Evolutionary conservation across 1,139 yeast genomes (phyloP).

Genomic region (Protomyces lactucae-debilis): DNA sequence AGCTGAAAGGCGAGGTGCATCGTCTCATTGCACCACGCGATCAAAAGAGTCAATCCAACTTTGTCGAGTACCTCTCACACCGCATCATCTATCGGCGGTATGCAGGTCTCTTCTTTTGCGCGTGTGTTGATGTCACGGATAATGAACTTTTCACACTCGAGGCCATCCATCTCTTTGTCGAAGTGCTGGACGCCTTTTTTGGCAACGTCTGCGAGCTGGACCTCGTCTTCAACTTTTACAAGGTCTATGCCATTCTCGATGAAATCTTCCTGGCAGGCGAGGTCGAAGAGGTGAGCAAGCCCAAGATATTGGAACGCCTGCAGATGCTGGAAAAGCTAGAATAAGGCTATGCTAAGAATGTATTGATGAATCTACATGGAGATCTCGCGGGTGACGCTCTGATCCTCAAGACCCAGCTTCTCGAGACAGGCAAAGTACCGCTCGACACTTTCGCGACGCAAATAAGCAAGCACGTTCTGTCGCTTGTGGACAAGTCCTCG

Average conservation of each 20-base stretch:
- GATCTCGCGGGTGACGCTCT: conserved; percentile 48
- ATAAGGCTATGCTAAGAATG: conserved; percentile 15
- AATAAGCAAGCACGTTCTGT: conserved; percentile 72
- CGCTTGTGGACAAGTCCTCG: conserved; percentile 83
- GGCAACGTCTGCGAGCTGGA: conserved; percentile 93
- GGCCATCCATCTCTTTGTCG: conserved; percentile 82
- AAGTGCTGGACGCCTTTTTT: conserved; percentile 78
- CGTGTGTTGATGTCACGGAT: conserved; percentile 69
- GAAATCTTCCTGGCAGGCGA: conserved; percentile 78
- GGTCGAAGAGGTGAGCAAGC: conserved; percentile 65
- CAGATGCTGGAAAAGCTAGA: conserved; percentile 42
- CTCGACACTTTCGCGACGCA: conserved; percentile 72
- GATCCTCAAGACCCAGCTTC: conserved; percentile 81
- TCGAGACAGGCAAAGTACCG: conserved; percentile 80
- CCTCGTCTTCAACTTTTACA: conserved; percentile 73
- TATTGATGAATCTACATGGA: conserved; percentile 12
- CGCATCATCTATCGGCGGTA: conserved; percentile 82
- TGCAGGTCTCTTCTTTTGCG: conserved; percentile 83
- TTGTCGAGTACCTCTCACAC: conserved; percentile 63
- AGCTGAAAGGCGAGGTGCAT: conserved; percentile 63
- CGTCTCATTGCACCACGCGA: conserved; percentile 76
- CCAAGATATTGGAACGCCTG: conserved; percentile 50
- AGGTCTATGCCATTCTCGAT: conserved; percentile 64
- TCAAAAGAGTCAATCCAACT: conserved; percentile 74
- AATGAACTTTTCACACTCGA: conserved; percentile 79